Conservation (phyloP, 2,329 filamentous ascomycete genomes). For the Colletotrichum caudatum region DNA sequence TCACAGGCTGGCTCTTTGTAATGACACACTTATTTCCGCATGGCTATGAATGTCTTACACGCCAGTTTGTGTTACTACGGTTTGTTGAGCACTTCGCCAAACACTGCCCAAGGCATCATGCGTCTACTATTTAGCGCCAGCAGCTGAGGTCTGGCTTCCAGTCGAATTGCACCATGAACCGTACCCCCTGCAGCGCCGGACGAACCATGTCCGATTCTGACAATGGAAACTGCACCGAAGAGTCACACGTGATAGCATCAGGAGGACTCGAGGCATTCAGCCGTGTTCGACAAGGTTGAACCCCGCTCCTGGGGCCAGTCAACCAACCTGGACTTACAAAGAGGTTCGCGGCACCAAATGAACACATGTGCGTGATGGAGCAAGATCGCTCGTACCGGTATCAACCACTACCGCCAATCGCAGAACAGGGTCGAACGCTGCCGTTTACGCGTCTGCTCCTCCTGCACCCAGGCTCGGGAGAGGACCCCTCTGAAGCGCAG, state of each 20-base stretch:
- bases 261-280: neutral
- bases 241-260: constrained; percentile 13
- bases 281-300: neutral
- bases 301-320: neutral
- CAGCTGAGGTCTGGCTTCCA: constrained; percentile 20
- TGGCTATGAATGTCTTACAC: constrained; percentile 1
- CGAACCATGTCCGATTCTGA: constrained; percentile 24
- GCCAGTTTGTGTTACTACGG: neutral
- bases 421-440: constrained; percentile 26
- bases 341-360: neutral
- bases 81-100: neutral
- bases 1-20: neutral
- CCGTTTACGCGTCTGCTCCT: constrained; percentile 39
- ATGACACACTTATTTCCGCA: neutral
- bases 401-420: constrained; percentile 34
- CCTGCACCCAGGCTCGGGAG: constrained; percentile 31
- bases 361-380: neutral
- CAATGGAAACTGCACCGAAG: neutral
- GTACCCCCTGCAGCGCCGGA: constrained; percentile 21
- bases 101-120: neutral
- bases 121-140: constrained; percentile 24
- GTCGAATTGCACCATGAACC: neutral
- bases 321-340: neutral
- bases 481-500: constrained; percentile 35
- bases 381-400: constrained; percentile 27